Evolutionary conservation across 1,284 basidiomycete species (phyloP), one percentile per base, ranked within the genome.

Genomic region (Cystobasidium sp.): DNA sequence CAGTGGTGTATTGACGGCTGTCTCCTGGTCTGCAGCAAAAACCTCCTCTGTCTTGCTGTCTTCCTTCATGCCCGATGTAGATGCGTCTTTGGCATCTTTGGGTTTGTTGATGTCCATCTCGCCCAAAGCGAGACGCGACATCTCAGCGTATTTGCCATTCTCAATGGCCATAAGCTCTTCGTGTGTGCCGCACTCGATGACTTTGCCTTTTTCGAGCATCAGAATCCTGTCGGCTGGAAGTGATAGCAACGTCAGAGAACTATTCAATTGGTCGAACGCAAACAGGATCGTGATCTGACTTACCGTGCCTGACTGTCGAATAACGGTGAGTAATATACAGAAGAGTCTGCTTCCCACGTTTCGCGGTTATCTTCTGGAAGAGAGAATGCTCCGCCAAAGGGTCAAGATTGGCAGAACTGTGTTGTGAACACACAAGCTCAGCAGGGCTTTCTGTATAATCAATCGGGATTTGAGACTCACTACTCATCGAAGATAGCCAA

Each of bases 121-220:
- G n/a, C 69, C 69, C 16, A 71, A 41, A 22, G 69, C 69, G 12
- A 71, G 20, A 14, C 61, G 58, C 18, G 55, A 76, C 64, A 76
- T 66, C 37, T 76, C 76, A 24, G 68, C 67, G 20, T 74, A 62
- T 47, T 71, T 71, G 24, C 69, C 69, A 44, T 71, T 71, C 24
- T 46, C 44, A 22, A 77, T 62, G 8, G 73, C 76, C 31, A 82
- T 77, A 44, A 82, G 76, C 68, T 81, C 77, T 63, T 77, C 72
- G 65, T 82, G 81, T 64, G 78, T 81, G 1, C 81, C 81, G 58
- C 76, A 76, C 75, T 82, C 81, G 58, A 80, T 69, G 49, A 81
- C 80, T 37, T 76, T 76, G 8, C 81, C 81, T 7, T 79, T 76
- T 22, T 80, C 78, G 67, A 82, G 79, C 39, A 82, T 81, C 1